Evolutionary conservation across 1,139 yeast genomes (phyloP), one percentile per base, ranked within the genome.

Genomic region (Torulaspora globosa): DNA sequence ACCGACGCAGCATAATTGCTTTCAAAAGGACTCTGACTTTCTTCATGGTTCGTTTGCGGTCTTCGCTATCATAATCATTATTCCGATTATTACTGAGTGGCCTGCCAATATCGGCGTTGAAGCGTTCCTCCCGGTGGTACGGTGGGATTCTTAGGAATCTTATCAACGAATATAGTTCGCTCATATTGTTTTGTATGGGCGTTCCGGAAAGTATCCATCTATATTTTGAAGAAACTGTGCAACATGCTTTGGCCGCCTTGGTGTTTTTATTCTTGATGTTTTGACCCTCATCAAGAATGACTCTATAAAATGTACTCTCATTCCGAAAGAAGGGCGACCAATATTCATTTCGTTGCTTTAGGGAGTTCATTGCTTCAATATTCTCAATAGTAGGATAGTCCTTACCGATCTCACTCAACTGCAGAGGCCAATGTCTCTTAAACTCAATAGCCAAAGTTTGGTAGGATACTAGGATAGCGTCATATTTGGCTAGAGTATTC

Each of bases 141-240:
- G 94, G 94, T 47, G 75, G 73, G 36, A 88, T 82, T 42, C 76
- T 70, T 48, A 92, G 68, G 61, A 89, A 92, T 52, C 90, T 67
- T 24, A 92, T 63, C 37, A 89, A 68, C 1, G 97, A 89, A 61
- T 73, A 87, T 33, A 94, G 69, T 58, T 92, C 99, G 36, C 79
- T 84, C 48, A 90, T 76, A 44, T 73, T 77, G 58, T 92, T 92
- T 67, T 94, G 97, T 72, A 94, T 83, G 0, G 98, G 98, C 0
- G 99, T 92, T 56, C 98, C 99, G 4, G 95, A 81, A 36, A 92
- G 70, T 58, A 96, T 85, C 80, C 95, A 82, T 47, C 92, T 71
- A 56, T 78, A 80, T 1, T 62, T 66, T 0, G 81, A 70, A 27
- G 73, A 66, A 14, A 90, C 53, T 11, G 75, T 70, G 5, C 82